Base-by-base conservation (phyloP, 768 basidiomycete species). In the Mycena leptocephala region DNA sequence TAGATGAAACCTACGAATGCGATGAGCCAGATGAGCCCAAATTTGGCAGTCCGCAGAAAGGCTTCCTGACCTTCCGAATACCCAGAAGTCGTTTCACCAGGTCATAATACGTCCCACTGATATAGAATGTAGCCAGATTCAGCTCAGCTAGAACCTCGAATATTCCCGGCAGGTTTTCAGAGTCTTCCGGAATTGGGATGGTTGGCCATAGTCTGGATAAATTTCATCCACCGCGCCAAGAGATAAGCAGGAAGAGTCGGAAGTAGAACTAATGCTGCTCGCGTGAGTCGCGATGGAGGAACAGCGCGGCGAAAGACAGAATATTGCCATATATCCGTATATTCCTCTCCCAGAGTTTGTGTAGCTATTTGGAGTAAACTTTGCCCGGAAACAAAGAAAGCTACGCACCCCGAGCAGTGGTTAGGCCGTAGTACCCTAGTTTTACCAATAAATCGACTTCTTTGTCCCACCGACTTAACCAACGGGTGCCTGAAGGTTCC, bases 291-390 rank as follows among this genome's bases (percentile, higher is more conserved):
- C 18, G 92, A 86, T 3, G 92, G 93, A 26, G 88, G 88, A 32
- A 82, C 74, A 5, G 83, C 78, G 37, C 82, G 71, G 24, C 81
- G 85, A 33, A 82, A 84, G 3, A 86, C 81, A 14, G 93, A 91
- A 71, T 93, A 91, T 77, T 93, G 92, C 94, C 95, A 95, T 39
- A 95, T 93, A 79, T 94, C 94, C 1, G 95, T 96, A 79, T 97
- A 97, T 81, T 97, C 96, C 83, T 97, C 96, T n/a, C 96, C 96
- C 1, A 97, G 88, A 5, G 94, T 96, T 83, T 97, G 96, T 13
- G 89, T 90, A 20, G 93, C 96, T 97, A 74, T 6, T 46, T 11
- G 13, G 33, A 65, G 46, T 67, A 24, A 53, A 74, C 33, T 28
- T 30, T 56, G 56, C 10, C n/a, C 24, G 10, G 62, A 22, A 53